Base-by-base conservation (phyloP, 1,284 basidiomycete genomes). In the Golubevia sp. region DNA sequence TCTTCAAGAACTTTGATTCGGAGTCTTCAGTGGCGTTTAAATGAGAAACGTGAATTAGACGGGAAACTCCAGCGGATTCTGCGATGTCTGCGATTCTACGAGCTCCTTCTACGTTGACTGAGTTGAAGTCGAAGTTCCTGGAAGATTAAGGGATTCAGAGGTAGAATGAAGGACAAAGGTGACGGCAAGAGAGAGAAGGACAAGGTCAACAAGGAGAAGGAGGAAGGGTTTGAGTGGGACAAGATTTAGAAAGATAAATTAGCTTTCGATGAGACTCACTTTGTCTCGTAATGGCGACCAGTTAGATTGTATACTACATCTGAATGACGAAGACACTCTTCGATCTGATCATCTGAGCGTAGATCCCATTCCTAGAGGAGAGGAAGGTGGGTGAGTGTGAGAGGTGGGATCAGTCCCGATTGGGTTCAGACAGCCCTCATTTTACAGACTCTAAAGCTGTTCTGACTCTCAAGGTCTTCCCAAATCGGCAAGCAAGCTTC, bases 291-390 rank as follows among this genome's bases (percentile, higher is more conserved):
- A 83, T 96, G 91, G 66, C 94, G 87, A 26, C 93, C 93, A 58
- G 91, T 89, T 61, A 96, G 88, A 86, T 96, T 97, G 87, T 93
- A 95, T n/a, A 97, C 97, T 3, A 92, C 92, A 84, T 99, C 93
- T 30, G 97, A 99, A 86, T 98, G 94, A 74, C 93, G 89, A 73
- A 99, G 84, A 84, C 94, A 97, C 85, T 98, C 95, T 62, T 90
- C 91, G 76, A 96, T 97, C 84, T 96, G 94, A 62, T 90, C 87
- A 68, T 93, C 91, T 78, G 91, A 90, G 62, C 92, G 88, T 27
- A 95, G 87, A 82, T 97, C 93, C 92, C 94, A 98, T 88, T 98
- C 97, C 93, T 95, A 71, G 11, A 5, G 24, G 49, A 56, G 54
- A 1, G 20, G 7, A 13, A 20, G 11, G 5, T 25, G 44, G n/a